These are phyloP conservation scores for Fusarium clavum DNA, from an alignment of 2,329 filamentous ascomycete species.

Conservation along the genomic window DNA sequence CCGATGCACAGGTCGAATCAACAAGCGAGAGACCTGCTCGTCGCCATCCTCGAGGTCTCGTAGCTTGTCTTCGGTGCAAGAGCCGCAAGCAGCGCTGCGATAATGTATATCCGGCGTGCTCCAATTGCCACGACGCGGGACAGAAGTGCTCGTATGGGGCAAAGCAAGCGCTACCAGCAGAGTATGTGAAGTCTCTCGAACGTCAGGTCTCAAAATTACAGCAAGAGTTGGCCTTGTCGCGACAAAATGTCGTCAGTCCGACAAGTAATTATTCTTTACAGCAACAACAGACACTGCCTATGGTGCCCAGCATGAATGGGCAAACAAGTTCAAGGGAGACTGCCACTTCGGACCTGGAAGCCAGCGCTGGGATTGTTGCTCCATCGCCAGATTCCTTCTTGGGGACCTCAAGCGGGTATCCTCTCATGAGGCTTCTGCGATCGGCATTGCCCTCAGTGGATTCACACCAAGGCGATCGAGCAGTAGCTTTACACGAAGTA, in stretches of 20 bases:
- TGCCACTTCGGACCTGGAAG: neutral
- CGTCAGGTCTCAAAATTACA: neutral
- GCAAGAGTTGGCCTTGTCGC: neutral
- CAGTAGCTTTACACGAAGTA: neutral
- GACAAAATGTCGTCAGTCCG: neutral
- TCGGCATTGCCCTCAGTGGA: neutral
- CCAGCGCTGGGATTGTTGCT: slow-evolving; percentile 8
- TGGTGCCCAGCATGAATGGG: neutral
- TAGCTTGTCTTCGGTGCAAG: slow-evolving; percentile 3
- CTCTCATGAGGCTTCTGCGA: neutral
- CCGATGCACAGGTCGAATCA: neutral
- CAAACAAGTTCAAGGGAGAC: neutral
- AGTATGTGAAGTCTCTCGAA: slow-evolving; percentile 4
- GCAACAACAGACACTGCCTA: neutral
- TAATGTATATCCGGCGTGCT: slow-evolving; percentile 7
- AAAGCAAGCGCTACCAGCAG: slow-evolving; percentile 1
- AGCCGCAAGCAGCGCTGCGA: slow-evolving; percentile 10
- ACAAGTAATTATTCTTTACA: neutral
- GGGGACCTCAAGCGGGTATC: slow-evolving; percentile 6
- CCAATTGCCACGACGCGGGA: neutral
- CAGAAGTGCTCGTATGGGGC: slow-evolving; percentile 6
- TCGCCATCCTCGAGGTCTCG: slow-evolving; percentile 7
- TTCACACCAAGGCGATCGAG: neutral
- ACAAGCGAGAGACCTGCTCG: neutral
- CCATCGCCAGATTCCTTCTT: neutral